Evolutionary conservation across 306 rosid species (phyloP).

Genomic region (Potentilla sterilis): DNA sequence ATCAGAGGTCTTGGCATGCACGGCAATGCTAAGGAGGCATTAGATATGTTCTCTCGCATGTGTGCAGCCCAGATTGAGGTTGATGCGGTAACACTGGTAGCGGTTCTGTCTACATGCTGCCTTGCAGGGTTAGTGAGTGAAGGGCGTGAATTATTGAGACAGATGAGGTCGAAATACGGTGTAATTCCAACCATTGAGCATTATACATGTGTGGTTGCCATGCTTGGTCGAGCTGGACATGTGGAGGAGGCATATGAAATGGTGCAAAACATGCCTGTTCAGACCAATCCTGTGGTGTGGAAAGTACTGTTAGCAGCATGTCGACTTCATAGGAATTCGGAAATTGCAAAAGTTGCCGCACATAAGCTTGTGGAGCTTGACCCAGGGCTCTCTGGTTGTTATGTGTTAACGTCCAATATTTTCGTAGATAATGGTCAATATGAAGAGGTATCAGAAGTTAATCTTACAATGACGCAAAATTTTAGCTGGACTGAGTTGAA

Average conservation of each 20-base stretch:
- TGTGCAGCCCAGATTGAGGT: constrained; percentile 42
- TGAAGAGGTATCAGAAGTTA: constrained; percentile 65
- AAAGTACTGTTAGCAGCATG: constrained; percentile 78
- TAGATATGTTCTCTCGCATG: constrained; percentile 53
- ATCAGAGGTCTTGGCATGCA: constrained; percentile 79
- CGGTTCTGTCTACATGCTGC: constrained; percentile 68
- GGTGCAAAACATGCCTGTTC: constrained; percentile 48
- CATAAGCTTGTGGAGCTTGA: constrained; percentile 61
- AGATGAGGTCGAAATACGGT: constrained; percentile 56
- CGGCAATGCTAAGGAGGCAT: constrained; percentile 59
- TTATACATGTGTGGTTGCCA: constrained; percentile 73
- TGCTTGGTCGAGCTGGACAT: constrained; percentile 79
- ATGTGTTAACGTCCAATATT: constrained; percentile 71
- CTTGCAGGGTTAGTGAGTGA: constrained; percentile 70
- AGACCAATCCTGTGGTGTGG: constrained; percentile 74
- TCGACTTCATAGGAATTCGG: constrained; percentile 56
- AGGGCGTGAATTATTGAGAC: constrained; percentile 54
- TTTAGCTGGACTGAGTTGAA: constrained; percentile 90
- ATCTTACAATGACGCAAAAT: constrained; percentile 66
- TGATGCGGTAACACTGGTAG: constrained; percentile 67
- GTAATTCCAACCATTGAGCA: constrained; percentile 77
- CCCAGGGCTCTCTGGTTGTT: constrained; percentile 70
- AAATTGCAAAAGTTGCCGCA: constrained; percentile 60
- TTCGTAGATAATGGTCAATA: constrained; percentile 64
- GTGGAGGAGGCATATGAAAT: constrained; percentile 61